Conservation (phyloP, 2,329 filamentous ascomycete genomes). For the Fusarium denticulatum region DNA sequence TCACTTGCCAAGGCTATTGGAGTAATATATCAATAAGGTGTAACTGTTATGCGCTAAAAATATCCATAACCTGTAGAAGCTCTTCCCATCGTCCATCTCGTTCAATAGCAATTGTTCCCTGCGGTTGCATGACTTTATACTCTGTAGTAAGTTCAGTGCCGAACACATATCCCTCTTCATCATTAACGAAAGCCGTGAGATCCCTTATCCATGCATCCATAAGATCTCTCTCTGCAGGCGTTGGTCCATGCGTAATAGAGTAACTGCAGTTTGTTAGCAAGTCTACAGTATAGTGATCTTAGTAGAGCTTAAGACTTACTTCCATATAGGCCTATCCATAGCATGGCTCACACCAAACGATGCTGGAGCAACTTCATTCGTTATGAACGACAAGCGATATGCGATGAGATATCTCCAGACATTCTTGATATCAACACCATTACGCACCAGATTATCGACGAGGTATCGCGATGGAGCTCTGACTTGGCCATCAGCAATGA, state of each 20-base stretch:
- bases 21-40: too few species aligned
- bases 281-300: rapidly evolving
- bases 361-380: background rate
- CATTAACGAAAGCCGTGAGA: background rate
- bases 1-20: too few species aligned
- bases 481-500: conserved; percentile 6
- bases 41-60: background rate
- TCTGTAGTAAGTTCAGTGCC: background rate
- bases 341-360: conserved; percentile 16
- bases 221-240: background rate
- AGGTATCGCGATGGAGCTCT: conserved; percentile 10
- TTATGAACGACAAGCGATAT: conserved; percentile 1
- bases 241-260: background rate
- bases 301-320: background rate
- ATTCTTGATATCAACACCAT: background rate
- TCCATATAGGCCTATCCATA: conserved; percentile 17
- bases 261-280: background rate
- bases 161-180: background rate
- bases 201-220: conserved; percentile 3
- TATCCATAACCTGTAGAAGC: conserved; percentile 10
- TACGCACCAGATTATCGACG: background rate
- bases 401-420: conserved; percentile 17
- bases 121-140: conserved; percentile 7
- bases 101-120: background rate
- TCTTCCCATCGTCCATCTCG: background rate